A percentile compares a stretch with the other conserved stretches of the same genome.
Evolutionary conservation across 805 yeast species (phyloP).

Genomic region (Candida insectorum): DNA sequence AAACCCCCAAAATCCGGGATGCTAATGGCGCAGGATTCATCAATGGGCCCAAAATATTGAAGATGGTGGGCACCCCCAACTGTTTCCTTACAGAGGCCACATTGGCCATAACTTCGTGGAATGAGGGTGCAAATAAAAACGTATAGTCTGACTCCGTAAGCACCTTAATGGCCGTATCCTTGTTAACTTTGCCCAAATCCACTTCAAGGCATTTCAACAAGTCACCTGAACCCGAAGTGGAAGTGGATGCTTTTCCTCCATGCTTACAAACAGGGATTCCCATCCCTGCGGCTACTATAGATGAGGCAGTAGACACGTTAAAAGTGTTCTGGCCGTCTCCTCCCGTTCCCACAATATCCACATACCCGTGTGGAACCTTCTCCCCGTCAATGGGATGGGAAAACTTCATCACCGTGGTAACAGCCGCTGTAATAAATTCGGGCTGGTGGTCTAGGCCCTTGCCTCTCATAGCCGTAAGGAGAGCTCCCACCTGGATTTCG

Average conservation of each 20-base stretch:
- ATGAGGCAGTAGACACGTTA: conserved; percentile 92
- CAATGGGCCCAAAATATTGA: conserved; percentile 91
- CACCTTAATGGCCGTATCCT: conserved; percentile 56
- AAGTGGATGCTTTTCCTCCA: conserved; percentile 96
- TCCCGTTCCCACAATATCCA: conserved; percentile 97
- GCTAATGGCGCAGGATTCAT: conserved; percentile 83
- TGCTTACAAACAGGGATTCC: conserved; percentile 81
- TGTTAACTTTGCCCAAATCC: conserved; percentile 68
- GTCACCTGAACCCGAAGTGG: conserved; percentile 93
- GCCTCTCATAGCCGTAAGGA: conserved; percentile 72
- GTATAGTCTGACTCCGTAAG: conserved; percentile 51
- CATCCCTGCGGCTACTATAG: conserved; percentile 92
- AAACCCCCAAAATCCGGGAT: conserved; percentile 88
- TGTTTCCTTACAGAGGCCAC: conserved; percentile 76
- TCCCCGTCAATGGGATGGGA: conserved; percentile 52
- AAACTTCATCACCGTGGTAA: conserved; percentile 63
- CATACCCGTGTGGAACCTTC: conserved; percentile 49
- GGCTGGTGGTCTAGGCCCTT: conserved; percentile 79
- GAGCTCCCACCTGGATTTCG: conserved; percentile 72
- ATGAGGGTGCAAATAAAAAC: conserved; percentile 88
- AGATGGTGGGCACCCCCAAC: conserved; percentile 87
- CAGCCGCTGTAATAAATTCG: conserved; percentile 83
- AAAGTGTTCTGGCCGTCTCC: conserved; percentile 98
- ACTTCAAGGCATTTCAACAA: conserved; percentile 77
- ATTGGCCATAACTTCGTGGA: conserved; percentile 86